Percentiles rank a stretch among this genome's conserved stretches.
Evolutionary conservation across 2,329 filamentous ascomycete species (phyloP).

Genomic region (Mycosphaerella sp.): DNA sequence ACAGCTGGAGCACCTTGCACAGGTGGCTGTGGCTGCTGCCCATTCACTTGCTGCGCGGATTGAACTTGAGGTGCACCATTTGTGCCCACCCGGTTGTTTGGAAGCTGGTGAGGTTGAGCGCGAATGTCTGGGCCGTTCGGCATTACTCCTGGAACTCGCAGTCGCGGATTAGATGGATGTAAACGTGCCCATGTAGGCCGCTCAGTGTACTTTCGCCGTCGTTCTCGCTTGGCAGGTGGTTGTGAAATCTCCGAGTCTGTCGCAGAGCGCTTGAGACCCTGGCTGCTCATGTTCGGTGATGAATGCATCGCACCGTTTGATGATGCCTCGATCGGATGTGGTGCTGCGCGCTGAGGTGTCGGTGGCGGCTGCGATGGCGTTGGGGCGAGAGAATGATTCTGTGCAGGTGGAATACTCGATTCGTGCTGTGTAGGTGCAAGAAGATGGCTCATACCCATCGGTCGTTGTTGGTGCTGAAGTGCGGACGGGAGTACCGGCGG

Average conservation of each 20-base stretch:
- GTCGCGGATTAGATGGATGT: constrained; percentile 25
- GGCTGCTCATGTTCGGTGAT: constrained; percentile 5
- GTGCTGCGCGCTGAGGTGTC: not conserved
- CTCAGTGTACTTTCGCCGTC: constrained; percentile 26
- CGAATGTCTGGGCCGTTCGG: constrained; percentile 9
- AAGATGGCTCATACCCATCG: constrained; percentile 30
- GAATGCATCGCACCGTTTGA: constrained; percentile 1
- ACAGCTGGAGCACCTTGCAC: constrained; percentile 3
- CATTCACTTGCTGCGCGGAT: constrained; percentile 8
- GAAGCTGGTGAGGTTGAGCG: constrained; percentile 1
- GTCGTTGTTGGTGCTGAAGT: constrained; percentile 25
- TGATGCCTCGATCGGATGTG: not conserved
- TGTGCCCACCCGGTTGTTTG: not conserved
- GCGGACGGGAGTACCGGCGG: not conserved
- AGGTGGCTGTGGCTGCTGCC: constrained; percentile 1
- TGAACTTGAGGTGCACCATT: not conserved
- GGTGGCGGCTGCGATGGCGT: constrained; percentile 8
- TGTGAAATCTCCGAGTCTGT: constrained; percentile 16
- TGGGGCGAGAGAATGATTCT: constrained; percentile 4
- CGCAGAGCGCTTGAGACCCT: constrained; percentile 18
- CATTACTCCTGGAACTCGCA: constrained; percentile 6
- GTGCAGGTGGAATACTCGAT: not conserved
- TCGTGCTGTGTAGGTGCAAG: constrained; percentile 25
- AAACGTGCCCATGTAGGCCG: constrained; percentile 33
- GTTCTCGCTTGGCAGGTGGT: constrained; percentile 27